Evolutionary conservation across 306 rosid species (phyloP), one percentile per base, ranked within the genome.

Genomic region (Glycyrrhiza uralensis): DNA sequence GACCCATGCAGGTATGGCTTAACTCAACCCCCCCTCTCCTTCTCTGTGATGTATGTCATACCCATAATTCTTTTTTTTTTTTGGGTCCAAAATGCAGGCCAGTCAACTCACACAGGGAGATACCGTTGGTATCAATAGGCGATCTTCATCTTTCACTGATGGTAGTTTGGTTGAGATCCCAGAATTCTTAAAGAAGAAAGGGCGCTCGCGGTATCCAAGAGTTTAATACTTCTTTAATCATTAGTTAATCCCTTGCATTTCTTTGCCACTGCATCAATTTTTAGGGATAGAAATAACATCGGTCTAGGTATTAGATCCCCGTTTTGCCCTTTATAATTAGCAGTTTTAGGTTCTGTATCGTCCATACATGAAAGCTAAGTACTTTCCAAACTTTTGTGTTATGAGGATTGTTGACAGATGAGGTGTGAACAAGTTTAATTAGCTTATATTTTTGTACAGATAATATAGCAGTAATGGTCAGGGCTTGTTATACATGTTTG

Each of bases 101-200:
- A 82, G 72, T 66, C 91, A 84, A 66, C 83, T 81, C 61, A 41
- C 89, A 66, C 98, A 88, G 57, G 96, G 96, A 79, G 98, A 94
- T 35, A 45, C 75, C 24, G 28, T 69, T 38, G 92, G 97, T 41
- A 72, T 79, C 72, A 89, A 81, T 68, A 84, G 93, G 39, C 78
- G 95, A 47, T 82, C 97, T 38, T 86, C 98, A 61, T 38, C 94
- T 15, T 91, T 86, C 69, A 57, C 76, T 0, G 99, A 94, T 11
- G 85, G 94, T 14, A 72, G 96, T 50, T 75, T 87, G 26, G 96
- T 94, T 18, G 97, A 91, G 83, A 94, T 94, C 75, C 99, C 99
- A 1, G 97, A 91, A 83, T 94, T 94, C 86, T 78, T 94, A 73
- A 94, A 88, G 91, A 91, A 91, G 88, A 94, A 94, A 80, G 97